These are phyloP conservation scores for Coniochaeta sp. DNA, from an alignment of 2,329 filamentous ascomycete genomes.

Conservation along the genomic window DNA sequence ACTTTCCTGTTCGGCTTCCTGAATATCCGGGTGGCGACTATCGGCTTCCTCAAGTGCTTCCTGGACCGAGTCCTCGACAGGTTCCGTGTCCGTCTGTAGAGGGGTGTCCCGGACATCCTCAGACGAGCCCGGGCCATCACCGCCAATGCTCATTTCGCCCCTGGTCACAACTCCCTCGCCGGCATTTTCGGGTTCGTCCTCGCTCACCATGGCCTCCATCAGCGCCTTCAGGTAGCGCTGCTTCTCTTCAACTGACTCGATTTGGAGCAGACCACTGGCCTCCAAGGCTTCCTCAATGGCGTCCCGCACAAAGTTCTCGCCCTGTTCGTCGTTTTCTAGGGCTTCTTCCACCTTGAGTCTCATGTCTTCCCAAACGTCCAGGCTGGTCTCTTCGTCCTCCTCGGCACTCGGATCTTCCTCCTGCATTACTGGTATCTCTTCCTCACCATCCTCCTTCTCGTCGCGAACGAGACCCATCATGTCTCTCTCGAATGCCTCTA, in stretches of 20 bases:
- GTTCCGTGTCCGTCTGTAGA: neutral
- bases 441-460: constrained; percentile 17
- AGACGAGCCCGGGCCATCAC: constrained; percentile 5
- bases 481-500: constrained; percentile 61
- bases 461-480: constrained; percentile 44
- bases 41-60: neutral
- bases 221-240: constrained; percentile 42
- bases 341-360: constrained; percentile 47
- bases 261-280: constrained; percentile 43
- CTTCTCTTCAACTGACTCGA: constrained; percentile 36
- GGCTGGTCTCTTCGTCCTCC: constrained; percentile 13
- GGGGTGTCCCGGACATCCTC: constrained; percentile 6
- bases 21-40: neutral
- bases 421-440: constrained; percentile 2
- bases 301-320: constrained; percentile 42
- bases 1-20: constrained; percentile 6
- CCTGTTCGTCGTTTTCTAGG: constrained; percentile 49
- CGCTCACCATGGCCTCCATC: constrained; percentile 36
- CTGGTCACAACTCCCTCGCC: constrained; percentile 4
- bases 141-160: constrained; percentile 9
- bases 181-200: constrained; percentile 7
- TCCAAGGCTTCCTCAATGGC: constrained; percentile 48
- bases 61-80: constrained; percentile 2
- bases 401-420: constrained; percentile 13
- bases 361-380: constrained; percentile 43